phyloP scores from a whole-genome alignment of 1,284 basidiomycete species.

The Naganishia cerealis region DNA sequence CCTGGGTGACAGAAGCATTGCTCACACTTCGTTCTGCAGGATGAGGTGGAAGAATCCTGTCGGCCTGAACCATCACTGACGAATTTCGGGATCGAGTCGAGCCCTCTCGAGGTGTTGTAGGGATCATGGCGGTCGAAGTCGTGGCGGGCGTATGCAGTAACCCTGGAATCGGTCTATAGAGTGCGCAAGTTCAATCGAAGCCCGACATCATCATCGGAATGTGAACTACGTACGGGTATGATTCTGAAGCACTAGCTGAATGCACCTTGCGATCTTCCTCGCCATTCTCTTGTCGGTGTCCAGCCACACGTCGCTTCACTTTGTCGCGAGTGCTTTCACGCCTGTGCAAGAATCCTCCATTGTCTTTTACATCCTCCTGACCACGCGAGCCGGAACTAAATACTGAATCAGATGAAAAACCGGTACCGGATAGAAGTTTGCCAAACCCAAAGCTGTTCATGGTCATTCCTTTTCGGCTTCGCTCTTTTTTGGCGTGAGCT shows the following conservation, averaged over 20 bases:
- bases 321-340: constrained; percentile 27
- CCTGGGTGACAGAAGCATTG: constrained; percentile 45
- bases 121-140: not conserved
- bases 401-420: constrained; percentile 37
- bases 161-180: not conserved
- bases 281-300: constrained; percentile 41
- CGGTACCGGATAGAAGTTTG: constrained; percentile 59
- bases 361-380: constrained; percentile 14
- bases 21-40: constrained; percentile 29
- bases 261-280: not conserved
- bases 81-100: constrained; percentile 48
- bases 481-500: constrained; percentile 16
- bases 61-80: constrained; percentile 29
- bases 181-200: constrained; percentile 35
- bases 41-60: constrained; percentile 30
- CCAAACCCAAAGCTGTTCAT: constrained; percentile 73
- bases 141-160: constrained; percentile 44
- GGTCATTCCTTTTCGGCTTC: constrained; percentile 65
- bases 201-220: not conserved
- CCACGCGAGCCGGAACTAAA: constrained; percentile 13
- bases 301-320: constrained; percentile 21
- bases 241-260: not conserved
- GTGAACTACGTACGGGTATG: not conserved
- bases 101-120: not conserved
- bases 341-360: constrained; percentile 8